Conservation (phyloP, 2,329 filamentous ascomycete genomes). For the Akanthomyces lecanii region DNA sequence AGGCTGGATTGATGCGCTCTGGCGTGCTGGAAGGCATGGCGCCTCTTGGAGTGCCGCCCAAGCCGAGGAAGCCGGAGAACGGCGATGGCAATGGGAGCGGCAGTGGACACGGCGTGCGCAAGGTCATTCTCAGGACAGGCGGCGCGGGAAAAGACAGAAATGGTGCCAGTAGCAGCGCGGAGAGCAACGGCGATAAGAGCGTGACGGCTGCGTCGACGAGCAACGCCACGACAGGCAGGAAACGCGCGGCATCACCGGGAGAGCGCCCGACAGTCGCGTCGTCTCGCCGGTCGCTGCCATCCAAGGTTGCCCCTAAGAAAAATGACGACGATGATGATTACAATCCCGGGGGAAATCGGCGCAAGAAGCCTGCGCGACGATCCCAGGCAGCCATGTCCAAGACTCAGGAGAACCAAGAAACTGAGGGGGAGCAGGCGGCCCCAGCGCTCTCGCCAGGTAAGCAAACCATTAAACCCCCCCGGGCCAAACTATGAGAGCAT, state of each 20-base stretch:
- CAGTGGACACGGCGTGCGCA: slow-evolving; percentile 31
- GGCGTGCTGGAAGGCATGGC: slow-evolving; percentile 82
- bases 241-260: slow-evolving; percentile 17
- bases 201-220: slow-evolving; percentile 13
- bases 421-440: slow-evolving; percentile 5
- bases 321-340: slow-evolving; percentile 42
- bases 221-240: slow-evolving; percentile 7
- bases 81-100: slow-evolving; percentile 21
- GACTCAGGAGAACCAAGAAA: slow-evolving; percentile 21
- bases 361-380: slow-evolving; percentile 24
- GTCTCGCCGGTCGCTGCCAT: slow-evolving; percentile 23
- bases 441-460: slow-evolving; percentile 13
- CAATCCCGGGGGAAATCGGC: slow-evolving; percentile 34
- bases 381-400: not conserved
- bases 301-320: slow-evolving; percentile 26
- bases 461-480: slow-evolving; percentile 7
- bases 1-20: slow-evolving; percentile 67
- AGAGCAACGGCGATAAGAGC: slow-evolving; percentile 19
- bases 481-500: not conserved
- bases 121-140: slow-evolving; percentile 43
- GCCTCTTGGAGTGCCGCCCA: slow-evolving; percentile 70
- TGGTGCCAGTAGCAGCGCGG: slow-evolving; percentile 22
- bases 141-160: slow-evolving; percentile 23
- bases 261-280: slow-evolving; percentile 17
- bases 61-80: slow-evolving; percentile 40